phyloP scores from a whole-genome alignment of 2,329 filamentous ascomycete species.

The Byssothecium circinans region DNA sequence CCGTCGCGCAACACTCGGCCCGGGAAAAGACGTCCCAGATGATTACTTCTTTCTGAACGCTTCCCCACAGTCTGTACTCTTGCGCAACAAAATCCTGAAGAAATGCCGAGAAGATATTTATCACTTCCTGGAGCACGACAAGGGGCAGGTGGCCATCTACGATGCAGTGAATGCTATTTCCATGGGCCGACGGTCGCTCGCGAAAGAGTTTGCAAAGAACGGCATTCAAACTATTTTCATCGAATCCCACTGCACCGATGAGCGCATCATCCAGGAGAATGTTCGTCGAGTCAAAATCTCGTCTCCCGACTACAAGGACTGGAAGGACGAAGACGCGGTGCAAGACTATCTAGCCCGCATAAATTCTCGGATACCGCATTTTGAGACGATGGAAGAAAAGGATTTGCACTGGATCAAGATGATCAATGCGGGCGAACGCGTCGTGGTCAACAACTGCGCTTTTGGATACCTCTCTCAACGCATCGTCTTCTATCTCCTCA shows the following conservation, averaged over 20 bases:
- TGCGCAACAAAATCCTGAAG: constrained; percentile 96
- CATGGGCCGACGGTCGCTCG: constrained; percentile 76
- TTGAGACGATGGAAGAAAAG: constrained; percentile 92
- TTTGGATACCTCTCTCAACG: constrained; percentile 96
- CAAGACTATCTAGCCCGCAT: constrained; percentile 89
- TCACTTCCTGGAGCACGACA: constrained; percentile 92
- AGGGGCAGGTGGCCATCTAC: constrained; percentile 97
- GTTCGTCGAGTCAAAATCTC: constrained; percentile 97
- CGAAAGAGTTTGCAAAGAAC: constrained; percentile 97
- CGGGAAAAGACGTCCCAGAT: constrained; percentile 81
- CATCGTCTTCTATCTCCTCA: constrained; percentile 97
- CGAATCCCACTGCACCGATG: constrained; percentile 91
- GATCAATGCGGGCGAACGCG: constrained; percentile 93
- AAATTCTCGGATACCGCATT: constrained; percentile 88
- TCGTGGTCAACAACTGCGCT: constrained; percentile 95
- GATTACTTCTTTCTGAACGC: constrained; percentile 98
- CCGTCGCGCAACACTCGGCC: constrained; percentile 83
- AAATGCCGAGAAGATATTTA: constrained; percentile 98
- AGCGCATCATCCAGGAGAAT: constrained; percentile 92
- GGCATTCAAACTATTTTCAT: constrained; percentile 96
- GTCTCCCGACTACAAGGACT: constrained; percentile 92
- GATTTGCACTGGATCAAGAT: constrained; percentile 99
- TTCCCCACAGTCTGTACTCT: constrained; percentile 84
- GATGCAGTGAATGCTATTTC: constrained; percentile 95
- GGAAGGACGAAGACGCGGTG: constrained; percentile 90